Conservation (phyloP, 805 yeast genomes). For the Isabelozyma heimii region DNA sequence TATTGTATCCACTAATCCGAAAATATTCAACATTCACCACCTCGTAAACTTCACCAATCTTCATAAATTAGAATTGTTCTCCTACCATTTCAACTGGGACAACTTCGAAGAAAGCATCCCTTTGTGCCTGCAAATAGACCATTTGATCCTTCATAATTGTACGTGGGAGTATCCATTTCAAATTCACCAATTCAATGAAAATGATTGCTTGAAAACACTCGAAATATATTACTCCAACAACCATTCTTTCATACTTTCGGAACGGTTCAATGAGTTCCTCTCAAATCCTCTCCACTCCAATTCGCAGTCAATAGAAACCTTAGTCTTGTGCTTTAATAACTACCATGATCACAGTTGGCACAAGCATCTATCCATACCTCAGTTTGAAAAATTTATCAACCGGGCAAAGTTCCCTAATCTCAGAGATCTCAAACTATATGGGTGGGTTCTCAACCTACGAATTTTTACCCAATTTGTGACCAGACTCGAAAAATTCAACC, state of each 20-base stretch:
- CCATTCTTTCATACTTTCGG: constrained; percentile 34
- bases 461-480: not conserved
- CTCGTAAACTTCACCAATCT: constrained; percentile 34
- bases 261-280: constrained; percentile 32
- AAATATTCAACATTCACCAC: constrained; percentile 45
- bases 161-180: constrained; percentile 59
- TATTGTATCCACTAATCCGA: constrained; percentile 13
- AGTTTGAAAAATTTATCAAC: constrained; percentile 8
- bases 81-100: constrained; percentile 45
- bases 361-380: constrained; percentile 6
- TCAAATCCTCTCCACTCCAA: constrained; percentile 14
- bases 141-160: constrained; percentile 40
- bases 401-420: constrained; percentile 14
- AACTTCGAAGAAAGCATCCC: constrained; percentile 7
- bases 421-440: constrained; percentile 12
- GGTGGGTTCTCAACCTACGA: constrained; percentile 19
- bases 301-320: constrained; percentile 10
- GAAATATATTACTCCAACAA: constrained; percentile 21
- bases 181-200: constrained; percentile 31
- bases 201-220: constrained; percentile 18
- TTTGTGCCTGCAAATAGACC: constrained; percentile 4
- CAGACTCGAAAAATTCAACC: not conserved
- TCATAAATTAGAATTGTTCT: constrained; percentile 28
- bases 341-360: constrained; percentile 7
- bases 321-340: constrained; percentile 9